Conservation (phyloP, 73 alveolate species). For the Effrenium voratum region DNA sequence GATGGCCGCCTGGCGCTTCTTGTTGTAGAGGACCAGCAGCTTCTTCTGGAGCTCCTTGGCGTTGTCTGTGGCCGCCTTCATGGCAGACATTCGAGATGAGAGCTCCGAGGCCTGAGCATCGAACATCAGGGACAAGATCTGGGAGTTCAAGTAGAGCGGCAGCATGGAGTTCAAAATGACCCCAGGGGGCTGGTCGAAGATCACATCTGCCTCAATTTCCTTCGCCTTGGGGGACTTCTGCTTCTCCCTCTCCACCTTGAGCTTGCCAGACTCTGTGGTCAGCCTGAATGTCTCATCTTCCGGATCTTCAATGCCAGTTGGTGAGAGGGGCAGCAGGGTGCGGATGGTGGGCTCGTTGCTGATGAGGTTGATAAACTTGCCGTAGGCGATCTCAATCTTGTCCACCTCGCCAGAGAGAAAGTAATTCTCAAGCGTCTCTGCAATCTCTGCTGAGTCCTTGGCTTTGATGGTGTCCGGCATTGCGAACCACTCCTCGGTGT, state of each 20-base stretch:
- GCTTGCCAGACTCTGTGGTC: conserved; percentile 69
- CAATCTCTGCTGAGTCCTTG: conserved; percentile 48
- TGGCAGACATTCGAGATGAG: conserved; percentile 41
- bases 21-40: conserved; percentile 53
- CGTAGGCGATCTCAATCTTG: conserved; percentile 68
- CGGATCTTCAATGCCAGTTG: conserved; percentile 73
- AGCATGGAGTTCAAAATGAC: conserved; percentile 64
- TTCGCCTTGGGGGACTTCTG: conserved; percentile 57
- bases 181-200: conserved; percentile 30
- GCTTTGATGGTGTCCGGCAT: conserved; percentile 68
- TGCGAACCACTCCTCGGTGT: conserved; percentile 53
- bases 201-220: conserved; percentile 65
- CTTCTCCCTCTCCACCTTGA: conserved; percentile 84
- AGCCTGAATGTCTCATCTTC: conserved; percentile 91
- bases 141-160: conserved; percentile 60
- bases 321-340: conserved; percentile 73
- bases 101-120: conserved; percentile 72
- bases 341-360: conserved; percentile 62
- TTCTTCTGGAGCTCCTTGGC: conserved; percentile 65
- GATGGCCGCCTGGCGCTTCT: conserved; percentile 91
- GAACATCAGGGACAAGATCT: conserved; percentile 39
- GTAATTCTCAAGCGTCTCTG: conserved; percentile 34
- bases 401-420: conserved; percentile 59
- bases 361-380: conserved; percentile 61
- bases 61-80: conserved; percentile 60